Percentiles rank a stretch among this genome's conserved stretches.
phyloP scores from a whole-genome alignment of 116 monocot species.

The Papilionanthe hybrid region DNA sequence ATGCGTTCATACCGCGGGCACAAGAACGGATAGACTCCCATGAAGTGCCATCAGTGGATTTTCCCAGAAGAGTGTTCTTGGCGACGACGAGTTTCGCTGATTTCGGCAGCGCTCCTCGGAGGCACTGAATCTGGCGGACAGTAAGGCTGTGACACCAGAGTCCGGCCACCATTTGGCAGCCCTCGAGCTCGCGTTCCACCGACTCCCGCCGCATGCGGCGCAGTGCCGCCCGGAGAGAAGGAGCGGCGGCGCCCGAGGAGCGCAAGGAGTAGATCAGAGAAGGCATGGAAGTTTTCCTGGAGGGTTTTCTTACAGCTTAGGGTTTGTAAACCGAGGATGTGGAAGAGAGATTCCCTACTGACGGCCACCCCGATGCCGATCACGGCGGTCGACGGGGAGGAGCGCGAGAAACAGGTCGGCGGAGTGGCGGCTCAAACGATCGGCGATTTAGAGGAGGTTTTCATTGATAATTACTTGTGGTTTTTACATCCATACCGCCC shows the following conservation, averaged over 20 bases:
- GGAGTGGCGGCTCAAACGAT: no score
- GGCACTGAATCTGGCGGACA: conserved; percentile 70
- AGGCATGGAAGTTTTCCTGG: neutral
- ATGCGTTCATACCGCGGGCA: conserved; percentile 87
- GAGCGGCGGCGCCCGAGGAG: neutral
- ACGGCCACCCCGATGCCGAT: no score
- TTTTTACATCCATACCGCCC: no score
- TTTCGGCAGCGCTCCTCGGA: conserved; percentile 67
- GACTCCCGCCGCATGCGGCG: conserved; percentile 15
- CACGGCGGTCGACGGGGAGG: no score
- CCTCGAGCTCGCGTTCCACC: conserved; percentile 64
- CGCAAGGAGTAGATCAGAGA: conserved; percentile 10
- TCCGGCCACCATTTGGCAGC: conserved; percentile 84
- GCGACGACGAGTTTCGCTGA: conserved; percentile 63
- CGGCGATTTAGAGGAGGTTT: no score
- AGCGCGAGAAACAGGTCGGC: no score
- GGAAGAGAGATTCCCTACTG: no score
- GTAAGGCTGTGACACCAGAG: conserved; percentile 77
- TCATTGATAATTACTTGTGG: no score
- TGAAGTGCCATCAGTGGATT: conserved; percentile 68
- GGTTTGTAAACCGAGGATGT: no score
- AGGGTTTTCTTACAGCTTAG: no score
- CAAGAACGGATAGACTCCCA: conserved; percentile 72
- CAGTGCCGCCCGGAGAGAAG: conserved; percentile 8
- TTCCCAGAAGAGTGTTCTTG: conserved; percentile 75